Evolutionary conservation across 2,329 filamentous ascomycete genomes (phyloP).

Genomic region (Nemania sp.): DNA sequence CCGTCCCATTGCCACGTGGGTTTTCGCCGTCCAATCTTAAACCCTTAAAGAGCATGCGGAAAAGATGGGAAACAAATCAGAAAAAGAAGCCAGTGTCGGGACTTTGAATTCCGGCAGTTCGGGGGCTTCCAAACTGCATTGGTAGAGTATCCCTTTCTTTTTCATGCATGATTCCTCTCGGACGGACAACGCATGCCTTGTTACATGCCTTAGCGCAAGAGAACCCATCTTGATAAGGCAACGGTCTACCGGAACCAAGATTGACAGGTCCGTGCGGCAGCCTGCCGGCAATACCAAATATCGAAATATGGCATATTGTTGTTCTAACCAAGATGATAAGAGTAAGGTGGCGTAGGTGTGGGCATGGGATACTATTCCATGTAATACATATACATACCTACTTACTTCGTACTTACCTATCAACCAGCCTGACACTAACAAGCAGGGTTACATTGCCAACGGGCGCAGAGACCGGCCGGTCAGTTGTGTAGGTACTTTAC

Average conservation of each 20-base stretch:
- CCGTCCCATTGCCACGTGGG: conserved; percentile 11
- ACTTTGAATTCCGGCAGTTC: conserved; percentile 4
- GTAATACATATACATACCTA: too few relatives aligned
- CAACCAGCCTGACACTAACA: too few relatives aligned
- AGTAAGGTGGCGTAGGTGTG: too few relatives aligned
- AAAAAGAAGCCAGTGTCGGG: not conserved
- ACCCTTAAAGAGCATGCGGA: not conserved
- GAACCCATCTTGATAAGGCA: not conserved
- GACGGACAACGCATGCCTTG: not conserved
- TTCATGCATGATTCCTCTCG: conserved; percentile 7
- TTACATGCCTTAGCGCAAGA: not conserved
- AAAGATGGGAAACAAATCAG: not conserved
- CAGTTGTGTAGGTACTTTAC: not conserved
- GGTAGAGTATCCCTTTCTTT: too few relatives aligned
- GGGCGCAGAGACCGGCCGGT: not conserved
- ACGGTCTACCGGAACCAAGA: conserved; percentile 15
- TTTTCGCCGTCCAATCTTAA: conserved; percentile 17
- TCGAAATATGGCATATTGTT: too few relatives aligned
- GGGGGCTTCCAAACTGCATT: not conserved
- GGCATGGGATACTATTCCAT: too few relatives aligned
- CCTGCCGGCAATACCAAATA: too few relatives aligned
- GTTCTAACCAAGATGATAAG: too few relatives aligned
- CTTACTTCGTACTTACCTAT: too few relatives aligned
- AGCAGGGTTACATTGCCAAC: not conserved
- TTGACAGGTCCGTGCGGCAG: not conserved